Percentiles rank a stretch among this genome's conserved stretches.
These are phyloP conservation scores for Beta lomatogona DNA, from an alignment of 179 eudicot species.

Conservation along the genomic window DNA sequence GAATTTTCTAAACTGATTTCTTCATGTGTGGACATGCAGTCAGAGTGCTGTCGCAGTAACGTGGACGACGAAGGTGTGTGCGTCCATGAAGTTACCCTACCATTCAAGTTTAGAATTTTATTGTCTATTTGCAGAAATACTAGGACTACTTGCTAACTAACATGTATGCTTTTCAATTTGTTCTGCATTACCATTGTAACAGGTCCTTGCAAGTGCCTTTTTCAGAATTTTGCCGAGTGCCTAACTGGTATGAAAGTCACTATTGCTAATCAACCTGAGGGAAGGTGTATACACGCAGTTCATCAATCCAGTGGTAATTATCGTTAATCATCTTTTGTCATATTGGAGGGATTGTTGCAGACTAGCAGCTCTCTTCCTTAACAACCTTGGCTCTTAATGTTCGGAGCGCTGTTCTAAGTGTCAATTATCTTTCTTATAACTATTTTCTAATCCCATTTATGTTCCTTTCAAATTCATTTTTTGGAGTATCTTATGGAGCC, in stretches of 20 bases:
- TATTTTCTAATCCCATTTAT: not conserved
- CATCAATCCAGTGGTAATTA: conserved; percentile 85
- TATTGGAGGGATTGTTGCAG: not conserved
- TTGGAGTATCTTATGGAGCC: not conserved
- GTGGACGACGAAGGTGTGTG: conserved; percentile 54
- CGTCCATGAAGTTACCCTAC: conserved; percentile 9
- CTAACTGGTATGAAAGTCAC: conserved; percentile 65
- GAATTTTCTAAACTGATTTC: conserved; percentile 16
- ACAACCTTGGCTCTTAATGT: not conserved
- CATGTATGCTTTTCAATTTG: not conserved
- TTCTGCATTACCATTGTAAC: conserved; percentile 33
- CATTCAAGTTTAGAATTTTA: not conserved
- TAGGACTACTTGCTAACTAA: not conserved
- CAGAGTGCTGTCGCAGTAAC: conserved; percentile 54
- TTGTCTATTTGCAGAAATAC: not conserved
- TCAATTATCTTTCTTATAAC: not conserved
- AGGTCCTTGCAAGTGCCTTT: conserved; percentile 55
- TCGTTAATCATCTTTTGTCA: not conserved
- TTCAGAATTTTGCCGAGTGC: conserved; percentile 62
- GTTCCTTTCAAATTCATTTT: not conserved
- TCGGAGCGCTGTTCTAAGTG: not conserved
- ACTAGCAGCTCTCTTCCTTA: not conserved
- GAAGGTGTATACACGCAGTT: conserved; percentile 47
- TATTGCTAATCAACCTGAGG: conserved; percentile 44
- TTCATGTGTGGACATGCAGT: conserved; percentile 45